These are phyloP conservation scores for Scheffersomyces coipomensis DNA, from an alignment of 805 yeast species.

Conservation along the genomic window DNA sequence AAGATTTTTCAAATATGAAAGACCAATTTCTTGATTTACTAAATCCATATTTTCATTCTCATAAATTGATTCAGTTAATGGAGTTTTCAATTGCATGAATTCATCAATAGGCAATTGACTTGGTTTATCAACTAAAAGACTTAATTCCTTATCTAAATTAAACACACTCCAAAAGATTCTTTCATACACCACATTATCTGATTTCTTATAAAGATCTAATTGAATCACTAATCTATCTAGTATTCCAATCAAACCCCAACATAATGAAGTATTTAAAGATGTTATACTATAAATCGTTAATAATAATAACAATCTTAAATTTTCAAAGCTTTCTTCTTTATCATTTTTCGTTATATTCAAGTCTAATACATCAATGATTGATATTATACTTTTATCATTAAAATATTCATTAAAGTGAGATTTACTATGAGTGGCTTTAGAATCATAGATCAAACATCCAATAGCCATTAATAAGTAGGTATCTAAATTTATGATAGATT, in stretches of 20 bases:
- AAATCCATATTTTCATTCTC: conserved; percentile 21
- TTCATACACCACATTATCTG: conserved; percentile 6
- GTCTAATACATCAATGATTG: conserved; percentile 32
- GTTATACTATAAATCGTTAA: conserved; percentile 30
- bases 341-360: conserved; percentile 19
- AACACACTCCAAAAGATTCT: conserved; percentile 36
- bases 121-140: conserved; percentile 32
- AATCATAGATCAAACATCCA: conserved; percentile 37
- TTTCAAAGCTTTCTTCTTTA: conserved; percentile 12
- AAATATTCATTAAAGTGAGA: conserved; percentile 23
- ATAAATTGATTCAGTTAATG: conserved; percentile 11
- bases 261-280: conserved; percentile 22
- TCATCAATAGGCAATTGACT: conserved; percentile 29
- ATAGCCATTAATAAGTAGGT: conserved; percentile 36
- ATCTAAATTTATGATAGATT: conserved; percentile 36
- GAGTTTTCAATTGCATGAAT: conserved; percentile 15
- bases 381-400: conserved; percentile 28
- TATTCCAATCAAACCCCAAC: conserved; percentile 37
- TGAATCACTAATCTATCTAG: conserved; percentile 25
- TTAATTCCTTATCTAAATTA: conserved; percentile 38
- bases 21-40: conserved; percentile 20
- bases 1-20: conserved; percentile 19
- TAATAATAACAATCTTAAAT: conserved; percentile 29
- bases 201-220: conserved; percentile 17
- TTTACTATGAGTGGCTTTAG: conserved; percentile 15